Base-by-base conservation (phyloP, 2,329 filamentous ascomycete genomes). In the Cytospora paraplurivora region DNA sequence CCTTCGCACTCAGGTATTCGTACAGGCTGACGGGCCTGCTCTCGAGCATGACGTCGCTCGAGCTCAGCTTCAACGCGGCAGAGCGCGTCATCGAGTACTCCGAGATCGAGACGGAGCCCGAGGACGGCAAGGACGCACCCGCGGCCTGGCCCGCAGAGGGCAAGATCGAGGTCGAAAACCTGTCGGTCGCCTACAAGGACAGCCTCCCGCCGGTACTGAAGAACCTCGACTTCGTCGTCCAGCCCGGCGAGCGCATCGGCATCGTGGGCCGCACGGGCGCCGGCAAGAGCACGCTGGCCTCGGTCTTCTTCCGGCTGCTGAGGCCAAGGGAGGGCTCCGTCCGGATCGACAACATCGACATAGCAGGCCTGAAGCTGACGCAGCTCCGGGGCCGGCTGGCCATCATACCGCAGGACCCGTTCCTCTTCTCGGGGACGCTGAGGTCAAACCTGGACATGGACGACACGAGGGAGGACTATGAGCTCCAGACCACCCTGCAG, bases 401-500 rank as follows among this genome's bases (percentile, higher is more conserved):
- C 38, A 89, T 89, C 69, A 89, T 89, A 59, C 87, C 87, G 0
- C 87, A 89, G 69, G 87, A 89, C 62, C 86, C 87, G 0, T 88
- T 86, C 1, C 76, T 89, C 3, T 89, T 89, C 77, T 82, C 83
- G 53, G 87, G 87, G 53, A 88, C 86, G 1, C 81, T 89, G 57
- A 79, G 86, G 52, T 82, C 79, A 56, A 89, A 89, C 66, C 76
- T 89, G 5, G 87, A 89, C 67, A 85, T 86, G 2, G 88, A 88
- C 73, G 78, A 79, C 66, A 78, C 84, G 66, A 82, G 87, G 67
- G 82, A 80, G 1, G 86, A 89, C 69, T 76, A 86, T n/a, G 83
- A 85, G 62, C 77, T 89, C 13, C 86, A 84, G 79, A 77, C 78
- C 12, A 84, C 84, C 0, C 76, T 89, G 0, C 80, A 84, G 19